phyloP scores from a whole-genome alignment of 2,329 filamentous ascomycete species.

The Ophiosphaerella herpotricha region DNA sequence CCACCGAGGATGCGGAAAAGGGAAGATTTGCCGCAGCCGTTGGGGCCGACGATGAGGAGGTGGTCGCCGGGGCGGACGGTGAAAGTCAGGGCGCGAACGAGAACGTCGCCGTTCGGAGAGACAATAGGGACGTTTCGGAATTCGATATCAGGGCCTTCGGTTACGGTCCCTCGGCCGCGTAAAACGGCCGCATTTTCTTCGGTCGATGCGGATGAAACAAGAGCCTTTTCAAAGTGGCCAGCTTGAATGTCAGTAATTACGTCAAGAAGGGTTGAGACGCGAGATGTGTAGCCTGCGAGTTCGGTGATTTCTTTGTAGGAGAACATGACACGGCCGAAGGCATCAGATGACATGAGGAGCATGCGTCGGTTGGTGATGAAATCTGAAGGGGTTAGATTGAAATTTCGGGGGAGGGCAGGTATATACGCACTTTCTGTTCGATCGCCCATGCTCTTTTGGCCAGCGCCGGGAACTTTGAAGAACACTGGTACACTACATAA shows the following conservation, averaged over 20 bases:
- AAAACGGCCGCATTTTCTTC: slow-evolving; percentile 84
- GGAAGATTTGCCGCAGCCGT: slow-evolving; percentile 95
- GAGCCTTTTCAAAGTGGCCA: slow-evolving; percentile 93
- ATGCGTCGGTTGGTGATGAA: slow-evolving; percentile 95
- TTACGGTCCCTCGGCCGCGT: slow-evolving; percentile 76
- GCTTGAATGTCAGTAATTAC: slow-evolving; percentile 93
- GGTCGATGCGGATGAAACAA: slow-evolving; percentile 85
- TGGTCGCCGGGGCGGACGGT: slow-evolving; percentile 85
- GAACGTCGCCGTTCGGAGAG: slow-evolving; percentile 92
- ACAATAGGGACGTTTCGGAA: slow-evolving; percentile 93
- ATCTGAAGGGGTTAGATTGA: slow-evolving; percentile 49
- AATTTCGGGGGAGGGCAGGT: background rate
- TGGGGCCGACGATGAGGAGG: slow-evolving; percentile 91
- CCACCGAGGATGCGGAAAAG: slow-evolving; percentile 96
- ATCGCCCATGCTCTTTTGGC: slow-evolving; percentile 66
- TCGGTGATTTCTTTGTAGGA: slow-evolving; percentile 84
- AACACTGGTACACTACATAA: slow-evolving; percentile 96
- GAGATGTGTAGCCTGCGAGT: slow-evolving; percentile 90
- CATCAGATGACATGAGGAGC: slow-evolving; percentile 86
- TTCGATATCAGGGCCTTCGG: slow-evolving; percentile 81
- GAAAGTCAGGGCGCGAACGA: slow-evolving; percentile 85
- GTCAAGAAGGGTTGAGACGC: slow-evolving; percentile 85
- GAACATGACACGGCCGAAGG: slow-evolving; percentile 53
- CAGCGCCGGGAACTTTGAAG: slow-evolving; percentile 78
- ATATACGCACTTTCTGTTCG: slow-evolving; percentile 61